These are phyloP conservation scores for Malus hybrid DNA, from an alignment of 331 rosid genomes.

Conservation along the genomic window DNA sequence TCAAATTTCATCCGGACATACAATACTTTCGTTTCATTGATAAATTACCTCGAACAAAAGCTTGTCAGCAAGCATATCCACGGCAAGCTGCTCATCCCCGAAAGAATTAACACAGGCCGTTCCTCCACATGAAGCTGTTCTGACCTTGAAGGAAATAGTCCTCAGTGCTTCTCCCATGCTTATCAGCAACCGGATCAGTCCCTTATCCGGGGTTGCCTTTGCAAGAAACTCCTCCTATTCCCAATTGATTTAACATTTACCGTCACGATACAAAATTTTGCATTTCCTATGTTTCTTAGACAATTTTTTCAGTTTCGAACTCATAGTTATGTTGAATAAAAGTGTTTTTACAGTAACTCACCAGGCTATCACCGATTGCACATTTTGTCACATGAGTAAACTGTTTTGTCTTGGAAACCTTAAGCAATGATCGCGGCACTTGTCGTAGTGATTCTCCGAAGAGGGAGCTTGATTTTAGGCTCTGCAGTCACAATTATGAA, in stretches of 20 bases:
- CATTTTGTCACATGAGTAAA: conserved; percentile 49
- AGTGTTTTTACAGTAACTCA: conserved; percentile 17
- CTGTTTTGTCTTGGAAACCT: conserved; percentile 43
- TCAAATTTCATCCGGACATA: not conserved
- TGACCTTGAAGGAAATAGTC: conserved; percentile 94
- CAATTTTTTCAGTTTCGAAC: not conserved
- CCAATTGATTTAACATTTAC: not conserved
- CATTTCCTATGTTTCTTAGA: not conserved
- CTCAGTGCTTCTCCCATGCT: conserved; percentile 95
- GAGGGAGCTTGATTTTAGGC: conserved; percentile 40
- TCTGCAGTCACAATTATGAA: not conserved
- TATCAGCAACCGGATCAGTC: conserved; percentile 66
- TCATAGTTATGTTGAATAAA: not conserved
- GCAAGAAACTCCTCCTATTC: conserved; percentile 79
- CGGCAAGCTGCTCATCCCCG: conserved; percentile 98
- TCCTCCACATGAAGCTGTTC: conserved; percentile 97
- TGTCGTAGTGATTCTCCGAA: conserved; percentile 78
- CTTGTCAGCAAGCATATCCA: conserved; percentile 82
- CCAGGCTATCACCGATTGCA: conserved; percentile 87
- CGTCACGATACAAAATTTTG: not conserved
- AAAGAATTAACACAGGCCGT: conserved; percentile 93
- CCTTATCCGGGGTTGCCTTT: conserved; percentile 87
- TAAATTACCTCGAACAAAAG: conserved; percentile 76
- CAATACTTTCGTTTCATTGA: not conserved
- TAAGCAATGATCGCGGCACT: conserved; percentile 47